Conservation (phyloP, 2,329 filamentous ascomycete species). For the Hypoxylon sp. region DNA sequence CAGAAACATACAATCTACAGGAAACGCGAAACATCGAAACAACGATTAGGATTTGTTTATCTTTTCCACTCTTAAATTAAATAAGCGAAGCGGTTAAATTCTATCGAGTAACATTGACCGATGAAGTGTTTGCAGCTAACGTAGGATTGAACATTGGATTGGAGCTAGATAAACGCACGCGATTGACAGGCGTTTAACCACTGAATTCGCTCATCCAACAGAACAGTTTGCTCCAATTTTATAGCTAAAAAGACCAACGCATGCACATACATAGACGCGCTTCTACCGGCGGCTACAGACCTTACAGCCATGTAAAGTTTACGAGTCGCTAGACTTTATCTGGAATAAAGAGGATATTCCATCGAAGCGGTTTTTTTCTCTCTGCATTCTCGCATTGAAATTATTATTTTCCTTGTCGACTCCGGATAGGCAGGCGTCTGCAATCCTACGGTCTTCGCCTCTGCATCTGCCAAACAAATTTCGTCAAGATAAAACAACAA, state of each 20-base stretch:
- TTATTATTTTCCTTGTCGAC: no score
- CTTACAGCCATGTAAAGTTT: constrained; percentile 7
- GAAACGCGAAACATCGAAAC: constrained; percentile 33
- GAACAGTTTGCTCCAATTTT: background rate
- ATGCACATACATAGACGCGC: no score
- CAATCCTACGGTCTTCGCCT: no score
- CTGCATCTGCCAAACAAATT: no score
- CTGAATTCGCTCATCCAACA: constrained; percentile 15
- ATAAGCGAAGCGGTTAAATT: constrained; percentile 23
- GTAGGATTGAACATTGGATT: constrained; percentile 1
- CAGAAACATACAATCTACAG: constrained; percentile 8
- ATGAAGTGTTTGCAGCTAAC: constrained; percentile 4
- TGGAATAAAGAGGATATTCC: no score
- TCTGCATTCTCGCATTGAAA: no score
- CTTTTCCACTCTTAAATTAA: constrained; percentile 5
- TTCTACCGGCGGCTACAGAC: no score
- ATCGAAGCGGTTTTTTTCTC: no score
- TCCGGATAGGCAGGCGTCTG: no score
- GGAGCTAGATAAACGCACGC: no score
- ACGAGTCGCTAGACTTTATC: constrained; percentile 13
- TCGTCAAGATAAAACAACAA: no score
- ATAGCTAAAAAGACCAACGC: no score
- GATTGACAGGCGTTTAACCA: constrained; percentile 1
- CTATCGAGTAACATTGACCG: background rate
- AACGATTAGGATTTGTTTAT: constrained; percentile 5